Base-by-base conservation (phyloP, 2,329 filamentous ascomycete genomes). In the Monilinia vaccinii-corymbosi region DNA sequence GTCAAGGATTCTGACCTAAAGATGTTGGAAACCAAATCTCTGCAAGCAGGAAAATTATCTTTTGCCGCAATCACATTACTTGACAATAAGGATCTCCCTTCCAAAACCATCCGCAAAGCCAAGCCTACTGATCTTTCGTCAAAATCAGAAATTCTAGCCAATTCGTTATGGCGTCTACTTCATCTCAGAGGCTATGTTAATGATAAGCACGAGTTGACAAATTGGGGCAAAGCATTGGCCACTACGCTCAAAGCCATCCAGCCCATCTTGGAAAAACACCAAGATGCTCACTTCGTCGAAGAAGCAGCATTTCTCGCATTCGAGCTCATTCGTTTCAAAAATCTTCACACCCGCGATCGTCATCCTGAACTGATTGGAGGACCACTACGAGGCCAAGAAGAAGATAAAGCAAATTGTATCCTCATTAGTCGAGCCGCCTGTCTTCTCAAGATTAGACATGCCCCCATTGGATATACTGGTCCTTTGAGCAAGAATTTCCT, bases 401-500 rank as follows among this genome's bases (percentile, higher is more conserved):
- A 89, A 45, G 91, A 96, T 65, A 91, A 89, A 71, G 79, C 82
- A 36, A 87, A 87, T 69, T 85, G 91, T 48, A 81, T 94, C 59
- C 80, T 99, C 48, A 85, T 97, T 68, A 94, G 91, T 66, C 87
- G 94, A 44, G 87, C 92, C 63, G 89, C 92, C 16, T 91, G 89
- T 57, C 78, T 97, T 61, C 82, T 91, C 56, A 90, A 88, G 70
- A 79, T 97, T 63, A 84, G 86, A 36, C 94, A 99, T 72, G 83
- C 89, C 67, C 80, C 82, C 4, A 92, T 93, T 67, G 94, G 94
- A 34, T 99, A 97, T 74, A 97, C 93, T 2, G 94, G 94, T 0
- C 93, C 94, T 1, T 80, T 99, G 1, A 96, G 91, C 78, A 87
- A 94, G 73, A 91, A 93, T 66, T 79, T 97, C 56, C 80, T 99